phyloP scores from a whole-genome alignment of 1,284 basidiomycete genomes.

The Irpex sp. region DNA sequence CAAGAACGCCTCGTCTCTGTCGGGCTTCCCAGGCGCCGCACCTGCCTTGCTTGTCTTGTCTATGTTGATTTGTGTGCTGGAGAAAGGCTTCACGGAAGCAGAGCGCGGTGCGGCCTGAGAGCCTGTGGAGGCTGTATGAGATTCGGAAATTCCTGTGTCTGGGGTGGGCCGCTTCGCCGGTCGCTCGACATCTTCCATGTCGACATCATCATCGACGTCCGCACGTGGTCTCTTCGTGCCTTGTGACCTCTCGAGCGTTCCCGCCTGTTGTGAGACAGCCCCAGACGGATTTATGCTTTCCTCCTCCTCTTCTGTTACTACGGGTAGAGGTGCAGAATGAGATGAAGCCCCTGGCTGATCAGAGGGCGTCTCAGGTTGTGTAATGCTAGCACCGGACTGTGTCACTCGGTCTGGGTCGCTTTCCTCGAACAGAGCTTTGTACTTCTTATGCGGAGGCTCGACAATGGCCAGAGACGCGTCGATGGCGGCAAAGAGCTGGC shows the following conservation, averaged over 20 bases:
- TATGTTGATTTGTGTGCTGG: slow-evolving; percentile 5
- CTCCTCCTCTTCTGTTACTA: slow-evolving; percentile 56
- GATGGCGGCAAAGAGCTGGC: slow-evolving; percentile 19
- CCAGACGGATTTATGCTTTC: slow-evolving; percentile 22
- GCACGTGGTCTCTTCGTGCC: slow-evolving; percentile 30
- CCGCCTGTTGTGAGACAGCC: background rate
- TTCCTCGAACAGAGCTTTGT: slow-evolving; percentile 66
- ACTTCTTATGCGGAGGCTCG: slow-evolving; percentile 64
- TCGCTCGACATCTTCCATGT: slow-evolving; percentile 31
- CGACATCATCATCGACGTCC: slow-evolving; percentile 28
- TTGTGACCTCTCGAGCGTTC: slow-evolving; percentile 14
- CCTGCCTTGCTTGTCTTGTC: slow-evolving; percentile 21
- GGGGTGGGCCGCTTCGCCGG: slow-evolving; percentile 38
- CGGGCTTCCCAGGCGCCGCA: slow-evolving; percentile 47
- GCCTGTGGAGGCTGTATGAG: background rate
- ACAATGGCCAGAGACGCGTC: slow-evolving; percentile 24
- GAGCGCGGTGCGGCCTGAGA: background rate
- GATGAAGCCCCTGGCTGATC: slow-evolving; percentile 13
- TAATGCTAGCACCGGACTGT: background rate
- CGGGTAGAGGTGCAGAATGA: slow-evolving; percentile 10
- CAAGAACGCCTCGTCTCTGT: slow-evolving; percentile 66
- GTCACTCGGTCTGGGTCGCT: slow-evolving; percentile 47
- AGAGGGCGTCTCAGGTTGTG: slow-evolving; percentile 11
- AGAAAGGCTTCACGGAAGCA: background rate
- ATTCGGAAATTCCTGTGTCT: slow-evolving; percentile 25